Evolutionary conservation across 768 basidiomycete genomes (phyloP), one percentile per base, ranked within the genome.

Genomic region (Tricholomella constricta): DNA sequence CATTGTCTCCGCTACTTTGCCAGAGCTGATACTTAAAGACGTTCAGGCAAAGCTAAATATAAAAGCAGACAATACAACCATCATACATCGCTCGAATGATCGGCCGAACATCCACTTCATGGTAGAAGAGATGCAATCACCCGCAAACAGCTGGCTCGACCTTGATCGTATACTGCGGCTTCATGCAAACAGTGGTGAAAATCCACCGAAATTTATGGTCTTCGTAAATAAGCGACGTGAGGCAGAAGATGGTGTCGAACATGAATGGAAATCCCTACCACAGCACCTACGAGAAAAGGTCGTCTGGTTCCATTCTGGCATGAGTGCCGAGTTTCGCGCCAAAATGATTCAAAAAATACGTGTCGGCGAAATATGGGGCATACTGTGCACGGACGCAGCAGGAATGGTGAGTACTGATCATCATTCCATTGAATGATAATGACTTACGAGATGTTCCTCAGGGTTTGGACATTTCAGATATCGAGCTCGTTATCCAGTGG

Each of bases 1-100:
- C 27, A 48, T 58, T 15, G 54, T 54, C 6, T 64, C 63, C 14
- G 66, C 61, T 2, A 67, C 66, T 14, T 43, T 67, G 17, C 59
- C 63, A 3, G 14, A 25, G 2, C 23, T 37, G 2, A 44, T 62
- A 5, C 50, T 65, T 6, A 15, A n/a, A 9, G 57, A 64, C 23
- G 53, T 65, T 23, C 43, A 38, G 26, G 36, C 35, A 12, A 51
- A 32, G 6, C 56, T 65, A 6, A 8, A 22, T 6, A 22, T 65
- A 19, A 10, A 45, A 9, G 40, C 52, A 4, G n/a, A 52, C 1
- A 23, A 55, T 23, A 27, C 38, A 2, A 1, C 14, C 23, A 37
- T 44, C 51, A 52, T 63, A 14, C 49, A 48, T 7, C 19, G 38
- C 4, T 42, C 38, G 10, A 54, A 54, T 29, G 46, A 54, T 25